Percentiles rank a stretch among this genome's conserved stretches.
phyloP scores from a whole-genome alignment of 345 rosid species.

The Populus alba region DNA sequence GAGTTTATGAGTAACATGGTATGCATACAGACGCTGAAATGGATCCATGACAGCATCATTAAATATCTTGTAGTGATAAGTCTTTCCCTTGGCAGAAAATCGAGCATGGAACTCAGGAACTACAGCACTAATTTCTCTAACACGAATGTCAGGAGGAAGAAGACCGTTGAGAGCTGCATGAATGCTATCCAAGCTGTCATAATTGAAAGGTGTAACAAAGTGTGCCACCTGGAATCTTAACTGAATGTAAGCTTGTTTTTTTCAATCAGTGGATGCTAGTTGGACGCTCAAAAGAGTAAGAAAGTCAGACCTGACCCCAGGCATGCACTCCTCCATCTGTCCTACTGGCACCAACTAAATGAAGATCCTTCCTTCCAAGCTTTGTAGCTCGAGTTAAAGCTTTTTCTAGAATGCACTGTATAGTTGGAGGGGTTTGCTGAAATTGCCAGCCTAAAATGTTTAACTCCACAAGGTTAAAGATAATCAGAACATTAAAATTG shows the following conservation, averaged over 20 bases:
- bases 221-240: constrained; percentile 75
- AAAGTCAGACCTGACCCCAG: constrained; percentile 78
- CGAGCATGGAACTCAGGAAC: constrained; percentile 81
- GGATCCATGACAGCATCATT: constrained; percentile 79
- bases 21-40: constrained; percentile 61
- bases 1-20: constrained; percentile 59
- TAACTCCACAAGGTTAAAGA: neutral
- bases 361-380: constrained; percentile 61
- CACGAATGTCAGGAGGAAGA: constrained; percentile 78
- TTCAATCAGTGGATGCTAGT: constrained; percentile 11
- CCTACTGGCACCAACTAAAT: constrained; percentile 78
- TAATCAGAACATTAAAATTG: neutral
- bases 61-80: constrained; percentile 78
- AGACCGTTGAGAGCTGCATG: constrained; percentile 82
- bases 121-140: constrained; percentile 78
- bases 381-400: constrained; percentile 66
- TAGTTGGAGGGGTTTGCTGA: constrained; percentile 79
- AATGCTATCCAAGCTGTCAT: constrained; percentile 54
- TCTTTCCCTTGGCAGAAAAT: constrained; percentile 68
- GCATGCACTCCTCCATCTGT: constrained; percentile 97
- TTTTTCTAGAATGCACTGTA: constrained; percentile 70
- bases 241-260: constrained; percentile 20
- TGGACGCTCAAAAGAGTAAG: constrained; percentile 19
- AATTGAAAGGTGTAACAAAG: constrained; percentile 82
- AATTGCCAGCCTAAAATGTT: constrained; percentile 78